Percentiles rank a stretch among this genome's conserved stretches.
Evolutionary conservation across 352 stramenopile species (phyloP).

Genomic region (Phytopythium boreale): DNA sequence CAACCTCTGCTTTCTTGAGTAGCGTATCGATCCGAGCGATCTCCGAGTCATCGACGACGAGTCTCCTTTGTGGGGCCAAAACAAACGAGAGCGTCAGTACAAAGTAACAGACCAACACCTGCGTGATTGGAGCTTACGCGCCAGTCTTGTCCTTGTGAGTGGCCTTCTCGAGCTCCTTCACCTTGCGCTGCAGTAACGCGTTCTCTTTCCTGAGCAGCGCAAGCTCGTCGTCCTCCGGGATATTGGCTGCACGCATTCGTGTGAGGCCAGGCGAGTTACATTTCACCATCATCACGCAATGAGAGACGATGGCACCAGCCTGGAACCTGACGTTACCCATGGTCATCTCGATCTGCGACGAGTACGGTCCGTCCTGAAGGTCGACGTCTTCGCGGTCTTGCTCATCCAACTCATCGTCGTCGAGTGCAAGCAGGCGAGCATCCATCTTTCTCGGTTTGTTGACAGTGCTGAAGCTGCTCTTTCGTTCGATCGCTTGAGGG

Average conservation of each 20-base stretch:
- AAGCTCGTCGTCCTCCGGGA: conserved; percentile 38
- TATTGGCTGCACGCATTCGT: conserved; percentile 7
- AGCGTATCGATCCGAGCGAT: conserved; percentile 71
- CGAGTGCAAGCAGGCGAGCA: background rate
- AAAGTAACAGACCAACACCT: background rate
- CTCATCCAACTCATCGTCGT: conserved; percentile 18
- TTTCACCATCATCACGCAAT: background rate
- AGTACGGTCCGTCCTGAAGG: conserved; percentile 18
- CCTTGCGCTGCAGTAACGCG: conserved; percentile 58
- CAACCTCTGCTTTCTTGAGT: conserved; percentile 68
- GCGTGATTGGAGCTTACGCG: conserved; percentile 15
- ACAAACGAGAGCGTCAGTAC: background rate
- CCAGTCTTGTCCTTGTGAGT: conserved; percentile 40
- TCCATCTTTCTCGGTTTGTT: conserved; percentile 1
- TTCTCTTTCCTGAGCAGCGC: conserved; percentile 61
- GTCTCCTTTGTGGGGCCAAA: conserved; percentile 22
- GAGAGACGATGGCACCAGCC: background rate
- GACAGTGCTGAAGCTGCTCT: background rate
- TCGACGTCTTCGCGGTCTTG: conserved; percentile 8
- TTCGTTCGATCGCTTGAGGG: too few species aligned
- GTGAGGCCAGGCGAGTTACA: background rate
- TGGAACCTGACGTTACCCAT: conserved; percentile 28
- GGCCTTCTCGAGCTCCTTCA: conserved; percentile 58
- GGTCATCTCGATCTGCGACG: conserved; percentile 27
- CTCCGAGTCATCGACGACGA: conserved; percentile 51